Base-by-base conservation (phyloP, 1,284 basidiomycete species). In the Lentinus polychrous region DNA sequence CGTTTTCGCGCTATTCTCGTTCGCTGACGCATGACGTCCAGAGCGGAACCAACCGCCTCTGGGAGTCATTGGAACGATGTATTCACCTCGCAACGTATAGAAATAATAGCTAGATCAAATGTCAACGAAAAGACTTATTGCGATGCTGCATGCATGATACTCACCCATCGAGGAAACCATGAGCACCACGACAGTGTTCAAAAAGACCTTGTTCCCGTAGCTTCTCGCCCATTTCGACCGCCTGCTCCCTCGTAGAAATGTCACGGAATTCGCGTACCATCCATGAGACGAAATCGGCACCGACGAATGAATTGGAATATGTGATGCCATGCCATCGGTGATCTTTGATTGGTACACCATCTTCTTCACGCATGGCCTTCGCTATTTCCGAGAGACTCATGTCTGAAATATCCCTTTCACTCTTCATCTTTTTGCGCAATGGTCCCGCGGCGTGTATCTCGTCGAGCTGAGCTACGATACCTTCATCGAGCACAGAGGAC, bases 271-370 rank as follows among this genome's bases (percentile, higher is more conserved):
- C 89, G 35, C 86, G 77, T 23, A 88, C 80, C 15, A 94, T 70
- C 92, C 92, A 96, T 1, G 83, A 84, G 32, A 91, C 85, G 55
- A 95, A 82, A 45, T 93, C 88, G 50, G 81, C 82, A 0, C 92
- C 92, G 10, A 83, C 90, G 62, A 96, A 95, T 2, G 86, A 85
- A 55, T 92, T 83, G 2, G 76, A 72, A 57, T 90, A 89, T 39
- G 73, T 73, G 14, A 64, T 69, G 12, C 72, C 70, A 62, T 91
- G 86, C 88, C 89, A 92, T 38, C 77, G 78, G 55, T 87, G 76
- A 51, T 84, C 75, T 60, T 87, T 88, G 64, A 91, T 86, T 7
- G 78, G 78, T 2, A 91, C 74, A 2, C 83, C 85, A 36, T 82
- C 83, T 37, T 88, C 85, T 52, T 89, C 86, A 14, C 81, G 74